A percentile compares a stretch with the other conserved stretches of the same genome.
Conservation (phyloP, 345 rosid genomes). For the Dovyalis caffra region DNA sequence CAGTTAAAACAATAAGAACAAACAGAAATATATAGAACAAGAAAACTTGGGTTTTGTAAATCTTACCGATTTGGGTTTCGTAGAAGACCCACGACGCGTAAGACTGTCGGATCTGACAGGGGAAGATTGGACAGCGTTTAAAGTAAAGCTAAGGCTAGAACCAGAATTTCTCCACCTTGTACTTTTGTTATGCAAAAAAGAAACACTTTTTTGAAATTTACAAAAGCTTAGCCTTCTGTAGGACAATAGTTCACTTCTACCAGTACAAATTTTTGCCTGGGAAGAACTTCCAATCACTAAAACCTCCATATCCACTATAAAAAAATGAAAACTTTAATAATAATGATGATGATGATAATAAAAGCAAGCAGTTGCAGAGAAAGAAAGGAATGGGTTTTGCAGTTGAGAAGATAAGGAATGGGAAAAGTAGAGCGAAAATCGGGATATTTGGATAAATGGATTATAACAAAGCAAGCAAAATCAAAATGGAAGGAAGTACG, state of each 20-base stretch:
- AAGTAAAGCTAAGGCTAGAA: constrained; percentile 31
- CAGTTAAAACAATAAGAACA: not conserved
- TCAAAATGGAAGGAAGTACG: not conserved
- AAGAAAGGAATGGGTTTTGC: too few species aligned
- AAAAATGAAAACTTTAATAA: too few species aligned
- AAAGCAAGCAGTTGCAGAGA: too few species aligned
- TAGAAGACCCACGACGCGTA: constrained; percentile 18
- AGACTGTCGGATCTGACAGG: constrained; percentile 32
- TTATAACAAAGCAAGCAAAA: too few species aligned
- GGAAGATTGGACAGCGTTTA: constrained; percentile 48
- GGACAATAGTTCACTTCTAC: constrained; percentile 32
- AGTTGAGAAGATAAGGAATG: too few species aligned
- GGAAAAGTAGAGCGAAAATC: too few species aligned
- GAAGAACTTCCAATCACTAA: constrained; percentile 55
- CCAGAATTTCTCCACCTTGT: constrained; percentile 31
- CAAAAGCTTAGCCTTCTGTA: constrained; percentile 36
- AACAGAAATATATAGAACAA: not conserved
- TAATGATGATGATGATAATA: too few species aligned
- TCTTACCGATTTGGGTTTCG: constrained; percentile 52
- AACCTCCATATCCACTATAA: constrained; percentile 46
- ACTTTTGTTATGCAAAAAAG: constrained; percentile 27
- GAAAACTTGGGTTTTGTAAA: not conserved
- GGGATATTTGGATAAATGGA: too few species aligned
- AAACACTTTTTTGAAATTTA: constrained; percentile 25
- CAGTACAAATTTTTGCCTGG: constrained; percentile 40